Evolutionary conservation across 768 basidiomycete genomes (phyloP), one percentile per base, ranked within the genome.

Genomic region (Hemileccinum rubropunctum): DNA sequence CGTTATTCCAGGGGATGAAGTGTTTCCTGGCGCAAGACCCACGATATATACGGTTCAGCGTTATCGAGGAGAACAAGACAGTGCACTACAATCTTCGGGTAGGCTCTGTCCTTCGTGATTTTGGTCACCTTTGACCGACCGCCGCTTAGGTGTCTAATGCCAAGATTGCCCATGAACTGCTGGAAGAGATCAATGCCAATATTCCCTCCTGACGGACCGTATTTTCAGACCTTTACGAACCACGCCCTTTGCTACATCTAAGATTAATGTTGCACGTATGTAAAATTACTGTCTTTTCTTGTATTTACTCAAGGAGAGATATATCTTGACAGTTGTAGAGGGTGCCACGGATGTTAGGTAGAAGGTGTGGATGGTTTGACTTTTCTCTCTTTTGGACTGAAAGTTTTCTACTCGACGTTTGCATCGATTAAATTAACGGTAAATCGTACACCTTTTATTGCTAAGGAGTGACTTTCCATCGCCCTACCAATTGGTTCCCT

Each of bases 11-110:
- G 58, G 89, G 89, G 28, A 91, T 91, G 88, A 76, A 76, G 48
- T 87, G 83, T 65, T 73, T 71, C 51, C 59, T 86, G 48, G 84
- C 86, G 15, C 86, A 87, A 62, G 88, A 91, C 60, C 86, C 87
- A 15, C 80, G 88, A 58, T 91, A 90, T 68, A 62, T 91, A 59
- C 75, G 87, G 47, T 84, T 91, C 66, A 86, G 86, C 59, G 81
- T 79, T 34, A 81, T 90, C 44, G 85, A 88, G 59, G 70, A 73
- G 39, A 79, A 80, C 37, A 64, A 59, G 26, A 77, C 82, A 4
- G 76, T 76, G 12, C 87, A 89, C 62, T 91, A 88, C 65, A 91
- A 89, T 67, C 66, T 91, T 45, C 77, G 85, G 70, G 88, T 89
- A 53, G 45, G 81, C 58, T 6, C 10, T 32, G 28, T 21, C 38